A percentile compares a stretch with the other conserved stretches of the same genome.
Conservation (phyloP, 2,329 filamentous ascomycete genomes). For the Graphiopsis chlorocephala region DNA sequence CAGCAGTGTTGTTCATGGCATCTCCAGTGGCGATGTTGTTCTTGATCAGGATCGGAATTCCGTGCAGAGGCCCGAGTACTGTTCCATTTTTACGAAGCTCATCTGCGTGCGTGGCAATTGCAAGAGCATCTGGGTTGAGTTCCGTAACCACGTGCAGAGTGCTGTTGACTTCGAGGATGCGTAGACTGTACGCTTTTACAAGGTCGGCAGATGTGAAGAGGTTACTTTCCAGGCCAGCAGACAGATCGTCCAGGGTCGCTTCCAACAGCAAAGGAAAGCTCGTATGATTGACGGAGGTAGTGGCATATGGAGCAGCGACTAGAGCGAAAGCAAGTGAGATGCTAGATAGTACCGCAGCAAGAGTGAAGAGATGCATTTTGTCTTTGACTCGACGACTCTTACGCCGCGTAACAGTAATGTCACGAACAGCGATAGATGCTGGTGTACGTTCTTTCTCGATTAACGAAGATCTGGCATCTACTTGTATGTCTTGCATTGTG, state of each 20-base stretch:
- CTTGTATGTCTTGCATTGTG: background rate
- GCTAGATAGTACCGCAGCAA: constrained; percentile 14
- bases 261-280: constrained; percentile 46
- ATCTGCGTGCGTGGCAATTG: constrained; percentile 50
- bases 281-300: constrained; percentile 16
- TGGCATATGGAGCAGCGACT: constrained; percentile 20
- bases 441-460: background rate
- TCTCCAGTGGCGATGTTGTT: constrained; percentile 65
- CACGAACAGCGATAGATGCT: background rate
- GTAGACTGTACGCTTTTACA: constrained; percentile 53
- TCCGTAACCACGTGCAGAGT: constrained; percentile 54
- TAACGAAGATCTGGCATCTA: background rate
- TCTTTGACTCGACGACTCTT: background rate
- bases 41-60: constrained; percentile 65
- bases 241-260: constrained; percentile 52
- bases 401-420: background rate
- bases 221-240: constrained; percentile 47
- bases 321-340: constrained; percentile 16
- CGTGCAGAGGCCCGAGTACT: constrained; percentile 56
- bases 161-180: constrained; percentile 53
- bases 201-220: constrained; percentile 59
- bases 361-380: constrained; percentile 16
- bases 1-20: constrained; percentile 62
- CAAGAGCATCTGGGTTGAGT: constrained; percentile 54
- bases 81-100: constrained; percentile 47